Conservation (phyloP, 2,329 filamentous ascomycete genomes). For the Didymella keratinophila region DNA sequence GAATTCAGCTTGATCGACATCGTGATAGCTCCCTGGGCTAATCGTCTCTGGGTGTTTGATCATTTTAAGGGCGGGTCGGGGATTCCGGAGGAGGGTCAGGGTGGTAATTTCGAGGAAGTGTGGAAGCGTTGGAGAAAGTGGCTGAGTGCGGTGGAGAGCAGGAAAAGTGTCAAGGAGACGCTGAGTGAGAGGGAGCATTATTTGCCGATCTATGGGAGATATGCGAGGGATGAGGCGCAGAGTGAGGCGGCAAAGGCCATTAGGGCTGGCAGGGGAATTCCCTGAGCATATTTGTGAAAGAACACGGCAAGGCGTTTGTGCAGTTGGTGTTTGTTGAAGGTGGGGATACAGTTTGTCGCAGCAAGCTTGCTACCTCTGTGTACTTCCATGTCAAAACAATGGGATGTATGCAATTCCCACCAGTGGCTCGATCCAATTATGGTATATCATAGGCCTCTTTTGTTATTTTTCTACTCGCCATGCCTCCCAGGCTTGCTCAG, state of each 20-base stretch:
- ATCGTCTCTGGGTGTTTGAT: conserved; percentile 76
- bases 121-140: conserved; percentile 74
- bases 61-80: conserved; percentile 71
- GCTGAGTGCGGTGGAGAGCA: conserved; percentile 65
- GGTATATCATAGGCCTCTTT: not conserved
- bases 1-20: conserved; percentile 74
- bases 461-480: not conserved
- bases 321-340: not conserved
- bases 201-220: conserved; percentile 68
- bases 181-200: conserved; percentile 74
- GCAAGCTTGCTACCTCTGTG: not conserved
- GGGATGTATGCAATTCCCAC: not conserved
- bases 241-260: conserved; percentile 59
- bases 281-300: conserved; percentile 49
- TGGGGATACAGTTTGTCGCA: not conserved
- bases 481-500: not conserved
- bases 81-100: conserved; percentile 58
- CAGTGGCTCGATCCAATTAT: not conserved
- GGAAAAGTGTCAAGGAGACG: conserved; percentile 71
- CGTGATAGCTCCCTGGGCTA: conserved; percentile 75
- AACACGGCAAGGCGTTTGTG: not conserved
- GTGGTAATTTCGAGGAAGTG: conserved; percentile 61
- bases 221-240: conserved; percentile 58
- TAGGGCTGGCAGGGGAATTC: conserved; percentile 68
- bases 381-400: not conserved